Conservation (phyloP, 805 yeast genomes). For the Kluyveromyces aestuarii region DNA sequence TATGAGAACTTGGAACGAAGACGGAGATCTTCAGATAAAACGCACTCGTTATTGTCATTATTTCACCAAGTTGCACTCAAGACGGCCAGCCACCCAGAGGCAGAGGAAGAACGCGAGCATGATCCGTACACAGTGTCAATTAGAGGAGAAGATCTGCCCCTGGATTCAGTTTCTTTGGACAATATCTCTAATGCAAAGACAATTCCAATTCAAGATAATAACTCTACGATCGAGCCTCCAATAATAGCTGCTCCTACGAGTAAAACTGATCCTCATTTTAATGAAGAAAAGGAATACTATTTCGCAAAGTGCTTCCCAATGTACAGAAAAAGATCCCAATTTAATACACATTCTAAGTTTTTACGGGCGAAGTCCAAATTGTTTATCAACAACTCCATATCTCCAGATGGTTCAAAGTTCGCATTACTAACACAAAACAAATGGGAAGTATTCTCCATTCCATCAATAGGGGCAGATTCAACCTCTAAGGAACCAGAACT, state of each 20-base stretch:
- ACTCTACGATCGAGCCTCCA: slow-evolving; percentile 1
- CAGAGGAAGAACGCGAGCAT: neutral
- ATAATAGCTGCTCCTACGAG: slow-evolving; percentile 1
- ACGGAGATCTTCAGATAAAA: slow-evolving; percentile 8
- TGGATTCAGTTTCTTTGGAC: slow-evolving; percentile 7
- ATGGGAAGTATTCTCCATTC: slow-evolving; percentile 66
- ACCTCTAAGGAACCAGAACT: slow-evolving; percentile 38
- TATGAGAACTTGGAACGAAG: slow-evolving; percentile 7
- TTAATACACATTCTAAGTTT: slow-evolving; percentile 43
- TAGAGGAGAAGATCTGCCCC: neutral
- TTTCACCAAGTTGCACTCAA: slow-evolving; percentile 27
- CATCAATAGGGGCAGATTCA: slow-evolving; percentile 34
- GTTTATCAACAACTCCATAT: slow-evolving; percentile 47
- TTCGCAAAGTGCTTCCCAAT: slow-evolving; percentile 79
- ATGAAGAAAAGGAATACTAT: slow-evolving; percentile 46
- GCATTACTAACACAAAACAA: slow-evolving; percentile 56
- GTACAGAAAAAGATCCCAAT: slow-evolving; percentile 53
- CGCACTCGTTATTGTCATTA: slow-evolving; percentile 25
- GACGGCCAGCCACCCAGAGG: slow-evolving; percentile 3
- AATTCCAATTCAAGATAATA: slow-evolving; percentile 13
- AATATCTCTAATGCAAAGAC: slow-evolving; percentile 19
- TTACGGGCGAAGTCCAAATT: slow-evolving; percentile 39
- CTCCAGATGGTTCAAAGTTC: slow-evolving; percentile 57
- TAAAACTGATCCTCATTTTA: slow-evolving; percentile 9
- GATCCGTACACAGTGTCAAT: neutral